Conservation (phyloP, 169 alveolate species). For the Condylostoma magnum region DNA sequence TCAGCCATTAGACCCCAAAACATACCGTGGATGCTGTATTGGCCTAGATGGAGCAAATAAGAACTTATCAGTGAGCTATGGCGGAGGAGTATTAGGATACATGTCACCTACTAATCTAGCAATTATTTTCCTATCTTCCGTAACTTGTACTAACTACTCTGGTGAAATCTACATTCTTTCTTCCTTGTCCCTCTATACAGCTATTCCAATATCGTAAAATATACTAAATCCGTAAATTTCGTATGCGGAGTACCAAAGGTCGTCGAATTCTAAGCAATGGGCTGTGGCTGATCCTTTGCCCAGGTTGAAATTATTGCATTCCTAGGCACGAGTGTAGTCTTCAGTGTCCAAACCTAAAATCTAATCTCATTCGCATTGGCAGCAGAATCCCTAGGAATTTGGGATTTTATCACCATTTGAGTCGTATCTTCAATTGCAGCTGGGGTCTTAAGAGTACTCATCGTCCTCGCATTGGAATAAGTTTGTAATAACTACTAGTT, state of each 20-base stretch:
- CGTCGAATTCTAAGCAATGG: conserved; percentile 45
- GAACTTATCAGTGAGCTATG: conserved; percentile 26
- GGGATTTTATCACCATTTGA: conserved; percentile 23
- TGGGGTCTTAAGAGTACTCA: conserved; percentile 21
- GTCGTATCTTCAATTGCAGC: conserved; percentile 43
- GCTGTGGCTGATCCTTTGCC: conserved; percentile 43
- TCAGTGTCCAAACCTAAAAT: conserved; percentile 9
- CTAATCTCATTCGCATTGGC: conserved; percentile 34
- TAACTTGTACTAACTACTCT: neutral
- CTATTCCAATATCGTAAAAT: conserved; percentile 26
- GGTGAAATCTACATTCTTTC: conserved; percentile 22
- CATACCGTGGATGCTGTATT: conserved; percentile 1
- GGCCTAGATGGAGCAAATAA: conserved; percentile 41
- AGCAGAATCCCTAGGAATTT: conserved; percentile 58
- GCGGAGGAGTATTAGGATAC: conserved; percentile 37
- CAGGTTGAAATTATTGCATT: conserved; percentile 30
- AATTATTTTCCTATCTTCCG: conserved; percentile 20
- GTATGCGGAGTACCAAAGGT: conserved; percentile 43
- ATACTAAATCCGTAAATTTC: conserved; percentile 31
- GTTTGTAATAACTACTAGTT: conserved; percentile 27
- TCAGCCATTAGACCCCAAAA: conserved; percentile 25
- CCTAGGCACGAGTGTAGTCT: conserved; percentile 23
- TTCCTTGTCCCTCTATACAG: conserved; percentile 21
- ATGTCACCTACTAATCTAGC: conserved; percentile 55
- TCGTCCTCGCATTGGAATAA: conserved; percentile 40